Conservation (phyloP, 805 yeast genomes). For the Kluyveromyces dobzhanskii region DNA sequence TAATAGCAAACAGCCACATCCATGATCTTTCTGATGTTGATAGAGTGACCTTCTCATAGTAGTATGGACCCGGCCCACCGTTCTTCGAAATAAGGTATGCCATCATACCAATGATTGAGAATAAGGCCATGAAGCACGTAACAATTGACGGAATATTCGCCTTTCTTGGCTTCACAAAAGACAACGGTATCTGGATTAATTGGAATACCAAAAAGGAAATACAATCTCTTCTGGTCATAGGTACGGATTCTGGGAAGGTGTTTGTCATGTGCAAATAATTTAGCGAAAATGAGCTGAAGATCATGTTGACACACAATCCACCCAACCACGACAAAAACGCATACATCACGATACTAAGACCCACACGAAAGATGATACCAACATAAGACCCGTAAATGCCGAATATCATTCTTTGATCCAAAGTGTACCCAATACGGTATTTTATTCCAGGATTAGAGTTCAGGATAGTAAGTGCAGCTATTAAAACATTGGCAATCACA, state of each 20-base stretch:
- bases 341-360: constrained; percentile 33
- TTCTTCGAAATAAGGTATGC: constrained; percentile 26
- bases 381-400: constrained; percentile 32
- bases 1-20: constrained; percentile 35
- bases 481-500: constrained; percentile 15
- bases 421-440: constrained; percentile 32
- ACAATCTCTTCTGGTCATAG: constrained; percentile 32
- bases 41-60: constrained; percentile 19
- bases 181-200: constrained; percentile 24
- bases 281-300: constrained; percentile 25
- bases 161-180: constrained; percentile 28
- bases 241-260: constrained; percentile 24
- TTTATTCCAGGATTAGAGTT: constrained; percentile 25
- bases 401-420: constrained; percentile 31
- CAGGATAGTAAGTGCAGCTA: constrained; percentile 17
- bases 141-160: constrained; percentile 21
- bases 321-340: constrained; percentile 33
- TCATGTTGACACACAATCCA: constrained; percentile 30
- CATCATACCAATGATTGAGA: constrained; percentile 28
- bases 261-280: constrained; percentile 21
- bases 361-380: constrained; percentile 31
- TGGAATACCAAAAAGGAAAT: constrained; percentile 36
- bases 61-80: constrained; percentile 30
- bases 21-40: constrained; percentile 28
- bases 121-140: constrained; percentile 22